These are phyloP conservation scores for Ceratorhiza oryzae-sativae DNA, from an alignment of 1,284 basidiomycete species.

Conservation along the genomic window DNA sequence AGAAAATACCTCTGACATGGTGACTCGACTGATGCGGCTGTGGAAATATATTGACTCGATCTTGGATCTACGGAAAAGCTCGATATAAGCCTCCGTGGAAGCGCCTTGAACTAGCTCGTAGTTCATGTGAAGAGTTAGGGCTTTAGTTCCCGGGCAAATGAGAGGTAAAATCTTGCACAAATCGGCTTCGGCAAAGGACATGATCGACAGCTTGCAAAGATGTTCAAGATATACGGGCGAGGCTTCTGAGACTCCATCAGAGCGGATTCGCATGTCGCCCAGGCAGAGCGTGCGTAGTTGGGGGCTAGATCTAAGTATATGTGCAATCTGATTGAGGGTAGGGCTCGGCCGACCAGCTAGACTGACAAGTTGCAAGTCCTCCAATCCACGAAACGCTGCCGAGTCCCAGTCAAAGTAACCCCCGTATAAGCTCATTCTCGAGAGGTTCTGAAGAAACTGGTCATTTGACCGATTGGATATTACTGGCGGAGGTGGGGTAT, in stretches of 20 bases:
- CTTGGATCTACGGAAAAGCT: neutral
- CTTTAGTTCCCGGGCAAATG: neutral
- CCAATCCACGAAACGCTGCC: constrained; percentile 4
- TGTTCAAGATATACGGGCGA: neutral
- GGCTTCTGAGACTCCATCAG: neutral
- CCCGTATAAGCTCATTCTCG: neutral
- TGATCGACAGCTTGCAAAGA: neutral
- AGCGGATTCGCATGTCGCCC: neutral
- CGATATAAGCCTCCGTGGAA: neutral
- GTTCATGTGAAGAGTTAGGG: neutral
- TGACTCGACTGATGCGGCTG: neutral
- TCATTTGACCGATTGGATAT: neutral
- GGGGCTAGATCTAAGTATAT: neutral
- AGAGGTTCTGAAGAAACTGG: neutral
- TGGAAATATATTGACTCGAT: constrained; percentile 3
- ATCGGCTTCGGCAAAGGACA: neutral
- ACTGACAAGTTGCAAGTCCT: neutral
- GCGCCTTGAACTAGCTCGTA: neutral
- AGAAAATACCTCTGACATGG: neutral
- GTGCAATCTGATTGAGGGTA: neutral
- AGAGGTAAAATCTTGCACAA: neutral
- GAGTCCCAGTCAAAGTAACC: constrained; percentile 18
- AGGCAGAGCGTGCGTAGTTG: neutral
- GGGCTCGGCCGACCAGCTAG: neutral
- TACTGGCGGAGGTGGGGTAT: neutral